Percentiles rank a stretch among this genome's conserved stretches.
Conservation (phyloP, 2,329 filamentous ascomycete genomes). For the Cadophora luteo-olivacea region DNA sequence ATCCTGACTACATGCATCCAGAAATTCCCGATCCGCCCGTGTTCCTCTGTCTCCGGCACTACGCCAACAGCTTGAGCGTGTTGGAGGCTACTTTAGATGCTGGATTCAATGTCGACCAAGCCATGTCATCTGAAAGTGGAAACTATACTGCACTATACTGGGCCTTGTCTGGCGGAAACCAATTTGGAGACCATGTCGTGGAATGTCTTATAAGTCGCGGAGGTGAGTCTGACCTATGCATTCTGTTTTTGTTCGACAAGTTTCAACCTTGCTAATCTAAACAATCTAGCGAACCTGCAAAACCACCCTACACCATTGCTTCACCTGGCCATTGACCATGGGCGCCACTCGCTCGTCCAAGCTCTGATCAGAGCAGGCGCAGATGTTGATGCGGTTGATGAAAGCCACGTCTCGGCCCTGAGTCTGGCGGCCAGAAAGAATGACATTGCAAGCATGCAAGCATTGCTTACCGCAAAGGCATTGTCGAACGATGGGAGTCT, state of each 20-base stretch:
- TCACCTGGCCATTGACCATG: slow-evolving; percentile 29
- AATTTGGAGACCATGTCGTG: slow-evolving; percentile 64
- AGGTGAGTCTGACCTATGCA: slow-evolving; percentile 37
- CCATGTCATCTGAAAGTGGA: slow-evolving; percentile 44
- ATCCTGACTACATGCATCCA: slow-evolving; percentile 58
- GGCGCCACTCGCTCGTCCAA: slow-evolving; percentile 21
- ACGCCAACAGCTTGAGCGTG: slow-evolving; percentile 61
- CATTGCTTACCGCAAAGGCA: slow-evolving; percentile 62
- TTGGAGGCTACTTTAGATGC: slow-evolving; percentile 60
- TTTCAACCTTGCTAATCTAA: background rate
- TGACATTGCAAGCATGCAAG: slow-evolving; percentile 61
- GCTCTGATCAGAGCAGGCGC: slow-evolving; percentile 25
- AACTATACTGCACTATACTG: slow-evolving; percentile 59
- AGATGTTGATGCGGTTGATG: slow-evolving; percentile 28
- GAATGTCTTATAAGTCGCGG: slow-evolving; percentile 58
- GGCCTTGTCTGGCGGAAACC: slow-evolving; percentile 69
- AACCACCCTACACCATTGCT: slow-evolving; percentile 30
- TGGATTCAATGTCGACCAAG: slow-evolving; percentile 67
- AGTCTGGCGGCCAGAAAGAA: slow-evolving; percentile 48
- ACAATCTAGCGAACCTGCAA: slow-evolving; percentile 47
- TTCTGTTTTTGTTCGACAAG: background rate
- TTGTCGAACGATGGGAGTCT: slow-evolving; percentile 72
- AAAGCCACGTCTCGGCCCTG: slow-evolving; percentile 17
- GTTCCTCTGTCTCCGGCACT: slow-evolving; percentile 59
- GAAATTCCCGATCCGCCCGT: slow-evolving; percentile 54